Percentiles rank a stretch among this genome's conserved stretches.
Conservation (phyloP, 257 asterid species). For the Ehretia macrophylla region DNA sequence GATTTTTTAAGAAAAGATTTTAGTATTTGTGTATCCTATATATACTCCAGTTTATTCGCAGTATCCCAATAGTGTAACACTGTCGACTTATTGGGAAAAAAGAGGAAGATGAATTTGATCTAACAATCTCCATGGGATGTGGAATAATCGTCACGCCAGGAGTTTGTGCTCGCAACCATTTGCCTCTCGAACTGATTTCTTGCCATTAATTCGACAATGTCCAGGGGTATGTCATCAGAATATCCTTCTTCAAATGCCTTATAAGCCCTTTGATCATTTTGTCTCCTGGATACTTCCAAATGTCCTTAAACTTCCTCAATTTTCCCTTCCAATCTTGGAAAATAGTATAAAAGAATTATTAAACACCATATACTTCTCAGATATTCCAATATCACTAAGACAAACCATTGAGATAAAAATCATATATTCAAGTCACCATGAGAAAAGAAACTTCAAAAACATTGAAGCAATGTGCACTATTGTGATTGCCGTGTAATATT, state of each 20-base stretch:
- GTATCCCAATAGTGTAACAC: no score
- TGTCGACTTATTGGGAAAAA: no score
- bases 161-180: conserved; percentile 13
- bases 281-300: conserved; percentile 16
- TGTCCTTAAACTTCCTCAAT: conserved; percentile 3
- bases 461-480: neutral
- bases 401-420: no score
- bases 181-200: conserved; percentile 59
- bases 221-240: conserved; percentile 81
- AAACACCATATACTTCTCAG: neutral
- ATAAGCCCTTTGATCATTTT: conserved; percentile 22
- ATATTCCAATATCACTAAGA: neutral
- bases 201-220: conserved; percentile 75
- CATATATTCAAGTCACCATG: neutral
- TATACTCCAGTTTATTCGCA: no score
- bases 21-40: no score
- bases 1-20: no score
- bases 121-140: conserved; percentile 19
- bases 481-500: no score
- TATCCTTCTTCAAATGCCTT: conserved; percentile 29
- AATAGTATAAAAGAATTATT: conserved; percentile 8
- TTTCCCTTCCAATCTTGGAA: conserved; percentile 9
- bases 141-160: conserved; percentile 25
- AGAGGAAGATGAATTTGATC: no score
- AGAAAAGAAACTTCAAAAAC: no score